A percentile compares a stretch with the other conserved stretches of the same genome.
Evolutionary conservation across 495 filamentous ascomycete genomes (phyloP).

Genomic region (Neurospora sp.): DNA sequence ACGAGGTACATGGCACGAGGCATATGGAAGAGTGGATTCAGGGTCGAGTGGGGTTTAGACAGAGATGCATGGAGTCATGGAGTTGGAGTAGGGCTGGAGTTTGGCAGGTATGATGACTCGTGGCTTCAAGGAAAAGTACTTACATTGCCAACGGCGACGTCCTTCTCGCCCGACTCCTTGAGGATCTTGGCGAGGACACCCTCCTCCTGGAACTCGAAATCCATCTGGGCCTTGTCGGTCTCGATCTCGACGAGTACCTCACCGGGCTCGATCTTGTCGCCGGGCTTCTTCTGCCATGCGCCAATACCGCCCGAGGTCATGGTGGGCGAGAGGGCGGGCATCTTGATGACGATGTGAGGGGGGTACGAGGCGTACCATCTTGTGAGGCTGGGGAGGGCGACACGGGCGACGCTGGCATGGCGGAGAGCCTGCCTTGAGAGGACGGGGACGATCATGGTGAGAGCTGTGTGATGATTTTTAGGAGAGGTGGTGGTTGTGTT

Average conservation of each 20-base stretch:
- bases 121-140: conserved; percentile 25
- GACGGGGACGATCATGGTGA: conserved; percentile 44
- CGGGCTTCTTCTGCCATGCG: conserved; percentile 93
- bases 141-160: conserved; percentile 90
- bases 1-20: not conserved
- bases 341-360: conserved; percentile 87
- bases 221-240: conserved; percentile 99
- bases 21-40: conserved; percentile 2
- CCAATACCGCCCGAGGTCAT: conserved; percentile 97
- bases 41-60: not conserved
- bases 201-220: conserved; percentile 99
- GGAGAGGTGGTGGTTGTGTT: not conserved
- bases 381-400: conserved; percentile 35
- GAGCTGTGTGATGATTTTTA: not conserved
- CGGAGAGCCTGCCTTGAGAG: conserved; percentile 45
- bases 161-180: conserved; percentile 89
- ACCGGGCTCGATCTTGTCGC: conserved; percentile 78
- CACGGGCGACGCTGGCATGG: conserved; percentile 29
- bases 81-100: conserved; percentile 1
- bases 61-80: conserved; percentile 12
- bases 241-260: conserved; percentile 99
- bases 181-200: conserved; percentile 91
- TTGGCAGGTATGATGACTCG: not conserved
- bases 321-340: conserved; percentile 96
- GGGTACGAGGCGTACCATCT: conserved; percentile 66